Evolutionary conservation across 139 green algal genomes (phyloP), one percentile per base, ranked within the genome.

Genomic region (Spirogloea muscicola): DNA sequence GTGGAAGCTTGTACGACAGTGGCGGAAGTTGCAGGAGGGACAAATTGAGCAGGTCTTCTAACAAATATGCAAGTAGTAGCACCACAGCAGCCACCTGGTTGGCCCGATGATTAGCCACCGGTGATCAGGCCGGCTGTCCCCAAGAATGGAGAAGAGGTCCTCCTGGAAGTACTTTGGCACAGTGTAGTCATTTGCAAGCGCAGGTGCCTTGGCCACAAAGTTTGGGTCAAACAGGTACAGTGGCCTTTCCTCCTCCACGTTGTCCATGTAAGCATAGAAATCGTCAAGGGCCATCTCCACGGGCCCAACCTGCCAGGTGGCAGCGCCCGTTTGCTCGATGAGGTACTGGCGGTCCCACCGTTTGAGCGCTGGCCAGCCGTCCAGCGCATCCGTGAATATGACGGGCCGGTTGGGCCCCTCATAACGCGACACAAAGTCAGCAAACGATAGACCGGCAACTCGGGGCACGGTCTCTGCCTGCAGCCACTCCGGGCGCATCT

Each of bases 41-140:
- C n/a, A n/a, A n/a, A n/a, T n/a, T n/a, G n/a, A n/a, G n/a, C n/a
- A n/a, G n/a, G n/a, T n/a, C n/a, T n/a, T n/a, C n/a, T n/a, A n/a
- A n/a, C n/a, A n/a, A n/a, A n/a, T n/a, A n/a, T n/a, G n/a, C n/a
- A n/a, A n/a, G n/a, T n/a, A n/a, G n/a, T n/a, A n/a, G n/a, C n/a
- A n/a, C n/a, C n/a, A n/a, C n/a, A n/a, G n/a, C n/a, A n/a, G n/a
- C n/a, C n/a, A n/a, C n/a, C 75, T 68, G 1, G 71, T 29, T 10
- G 74, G 74, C 1, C 94, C 94, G 3, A 93, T 74, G 68, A 99
- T 98, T 38, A 99, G 84, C 95, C 95, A 99, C 85, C 89, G 81
- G 80, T 90, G 93, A 44, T 93, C 84, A 2, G 90, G 90, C 5
- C 90, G 57, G 2, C 77, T 70, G n/a, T n/a, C n/a, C n/a, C n/a